A percentile compares a stretch with the other conserved stretches of the same genome.
phyloP scores from a whole-genome alignment of 129 eudicot species.

The Escallonia herrerae region DNA sequence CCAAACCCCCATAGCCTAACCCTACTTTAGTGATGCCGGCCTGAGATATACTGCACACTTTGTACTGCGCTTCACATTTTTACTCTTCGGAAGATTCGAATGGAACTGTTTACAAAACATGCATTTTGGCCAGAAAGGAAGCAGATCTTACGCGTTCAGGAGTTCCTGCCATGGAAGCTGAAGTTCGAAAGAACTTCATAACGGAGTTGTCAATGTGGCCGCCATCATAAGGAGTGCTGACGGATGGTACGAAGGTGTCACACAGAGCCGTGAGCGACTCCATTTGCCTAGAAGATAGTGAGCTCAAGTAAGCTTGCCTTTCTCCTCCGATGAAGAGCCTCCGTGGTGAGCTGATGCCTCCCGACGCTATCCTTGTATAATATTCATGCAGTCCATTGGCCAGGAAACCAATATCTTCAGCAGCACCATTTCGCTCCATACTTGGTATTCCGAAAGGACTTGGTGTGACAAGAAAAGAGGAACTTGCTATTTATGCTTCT shows the following conservation, averaged over 20 bases:
- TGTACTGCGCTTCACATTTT: no score
- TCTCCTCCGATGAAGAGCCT: no score
- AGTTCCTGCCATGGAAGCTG: conserved; percentile 35
- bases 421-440: background rate
- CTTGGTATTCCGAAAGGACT: no score
- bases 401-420: background rate
- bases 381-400: background rate
- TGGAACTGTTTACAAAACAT: no score
- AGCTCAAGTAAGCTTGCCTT: no score
- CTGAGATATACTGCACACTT: no score
- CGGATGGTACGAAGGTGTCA: conserved; percentile 32
- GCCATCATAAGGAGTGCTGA: background rate
- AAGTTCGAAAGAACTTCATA: conserved; percentile 22
- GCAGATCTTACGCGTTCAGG: conserved; percentile 30
- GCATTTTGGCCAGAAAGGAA: no score
- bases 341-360: background rate
- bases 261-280: conserved; percentile 38
- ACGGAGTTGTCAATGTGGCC: conserved; percentile 9
- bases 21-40: no score
- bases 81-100: no score
- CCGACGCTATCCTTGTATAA: background rate
- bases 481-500: background rate
- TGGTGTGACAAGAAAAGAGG: background rate
- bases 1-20: no score
- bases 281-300: conserved; percentile 26